phyloP scores from a whole-genome alignment of 164 flowering plant genomes.

The Dillenia turbinata region DNA sequence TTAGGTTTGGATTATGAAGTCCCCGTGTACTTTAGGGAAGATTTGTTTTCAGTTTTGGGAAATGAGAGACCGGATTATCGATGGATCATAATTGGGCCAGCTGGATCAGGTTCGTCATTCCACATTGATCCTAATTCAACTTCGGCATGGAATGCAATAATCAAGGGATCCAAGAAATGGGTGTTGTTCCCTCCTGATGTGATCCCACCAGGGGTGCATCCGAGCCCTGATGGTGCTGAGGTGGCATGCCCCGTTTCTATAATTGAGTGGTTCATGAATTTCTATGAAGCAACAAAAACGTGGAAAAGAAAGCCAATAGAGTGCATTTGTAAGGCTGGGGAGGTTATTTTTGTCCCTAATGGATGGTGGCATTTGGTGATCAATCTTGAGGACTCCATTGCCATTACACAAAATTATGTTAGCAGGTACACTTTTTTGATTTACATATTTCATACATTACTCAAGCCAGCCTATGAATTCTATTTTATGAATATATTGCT shows the following conservation, averaged over 20 bases:
- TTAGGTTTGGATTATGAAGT: slow-evolving; percentile 77
- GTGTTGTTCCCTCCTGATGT: slow-evolving; percentile 90
- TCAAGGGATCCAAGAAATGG: slow-evolving; percentile 96
- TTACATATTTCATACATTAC: not conserved
- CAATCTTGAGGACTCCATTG: slow-evolving; percentile 93
- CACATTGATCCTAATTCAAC: slow-evolving; percentile 98
- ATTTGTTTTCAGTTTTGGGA: slow-evolving; percentile 80
- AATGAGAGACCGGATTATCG: slow-evolving; percentile 89
- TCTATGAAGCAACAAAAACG: slow-evolving; percentile 66
- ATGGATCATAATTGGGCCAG: slow-evolving; percentile 94
- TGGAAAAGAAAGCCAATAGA: slow-evolving; percentile 84
- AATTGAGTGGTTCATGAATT: slow-evolving; percentile 98
- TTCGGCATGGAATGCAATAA: slow-evolving; percentile 98
- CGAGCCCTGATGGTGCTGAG: slow-evolving; percentile 95
- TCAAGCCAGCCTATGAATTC: too few species aligned
- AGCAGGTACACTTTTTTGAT: slow-evolving; percentile 57
- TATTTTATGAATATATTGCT: too few species aligned
- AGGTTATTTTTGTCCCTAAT: slow-evolving; percentile 89
- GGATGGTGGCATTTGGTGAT: slow-evolving; percentile 99
- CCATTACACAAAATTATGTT: slow-evolving; percentile 92
- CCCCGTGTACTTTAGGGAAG: slow-evolving; percentile 83
- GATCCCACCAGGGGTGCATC: slow-evolving; percentile 95
- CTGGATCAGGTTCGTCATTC: slow-evolving; percentile 84
- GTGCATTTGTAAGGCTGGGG: slow-evolving; percentile 93
- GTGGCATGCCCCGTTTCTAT: slow-evolving; percentile 98